Evolutionary conservation across 371 early-diverging fungal species (phyloP), one percentile per base, ranked within the genome.

Genomic region (Paraphysoderma sedebokerense): DNA sequence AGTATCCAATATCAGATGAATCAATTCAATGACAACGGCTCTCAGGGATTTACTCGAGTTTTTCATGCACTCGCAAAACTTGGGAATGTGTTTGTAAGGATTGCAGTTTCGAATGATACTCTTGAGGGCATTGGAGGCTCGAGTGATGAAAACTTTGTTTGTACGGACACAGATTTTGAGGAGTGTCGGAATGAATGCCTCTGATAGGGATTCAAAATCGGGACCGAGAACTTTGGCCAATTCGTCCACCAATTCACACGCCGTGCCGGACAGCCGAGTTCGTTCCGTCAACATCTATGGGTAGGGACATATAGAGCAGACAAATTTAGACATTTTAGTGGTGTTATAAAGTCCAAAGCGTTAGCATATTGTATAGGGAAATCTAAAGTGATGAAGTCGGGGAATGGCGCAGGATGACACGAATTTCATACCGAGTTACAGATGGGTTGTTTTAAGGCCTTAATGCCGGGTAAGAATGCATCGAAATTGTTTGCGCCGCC

Each of bases 211-310:
- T n/a, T 59, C 60, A 30, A 62, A 57, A 1, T 51, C 38, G 2
- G 57, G 56, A 5, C 53, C 48, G 1, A 59, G 47, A 12, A 31
- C 29, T 13, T 31, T 22, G 3, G 56, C 59, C 30, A 65, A 29
- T 5, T 26, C 38, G 29, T 55, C 52, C 22, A 66, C 49, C 5
- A 63, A 51, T 13, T 17, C 15, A 50, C 60, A 31, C 23, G 55
- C 57, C 5, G 63, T 59, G 7, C 60, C 27, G 4, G 58, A 44
- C n/a, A 67, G 42, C 24, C 57, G 34, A 30, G 68, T 65, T 12
- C 65, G 51, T 13, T 67, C 65, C 0, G 63, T 53, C 9, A 19
- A 19, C 36, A 63, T 46, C 64, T 63, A 45, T 23, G 4, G 6
- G 37, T n/a, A 2, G 5, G 5, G 6, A 36, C n/a, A 17, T 22